A percentile compares a stretch with the other conserved stretches of the same genome.
Conservation (phyloP, 805 yeast genomes). For the Blastobotrys terrestris region DNA sequence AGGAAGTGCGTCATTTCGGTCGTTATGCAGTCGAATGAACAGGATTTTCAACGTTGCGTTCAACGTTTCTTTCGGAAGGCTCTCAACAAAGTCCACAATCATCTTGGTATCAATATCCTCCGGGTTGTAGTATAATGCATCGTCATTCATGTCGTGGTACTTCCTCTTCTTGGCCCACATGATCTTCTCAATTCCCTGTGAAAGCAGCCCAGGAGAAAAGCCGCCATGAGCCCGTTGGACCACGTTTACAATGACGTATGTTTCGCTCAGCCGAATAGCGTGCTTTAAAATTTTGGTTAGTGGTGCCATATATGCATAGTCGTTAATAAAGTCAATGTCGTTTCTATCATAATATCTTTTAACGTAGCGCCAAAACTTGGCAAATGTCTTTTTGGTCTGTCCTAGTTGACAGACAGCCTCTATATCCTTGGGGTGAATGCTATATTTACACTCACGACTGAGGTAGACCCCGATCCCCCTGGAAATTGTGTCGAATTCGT, state of each 20-base stretch:
- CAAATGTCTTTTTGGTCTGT: neutral
- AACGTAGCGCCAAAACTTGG: neutral
- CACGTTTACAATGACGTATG: constrained; percentile 10
- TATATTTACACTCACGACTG: neutral
- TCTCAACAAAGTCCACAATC: constrained; percentile 8
- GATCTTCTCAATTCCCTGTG: constrained; percentile 22
- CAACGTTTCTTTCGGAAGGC: constrained; percentile 4
- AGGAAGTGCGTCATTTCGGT: constrained; percentile 12
- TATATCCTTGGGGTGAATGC: neutral
- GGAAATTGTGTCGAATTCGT: neutral
- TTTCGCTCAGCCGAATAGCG: constrained; percentile 3
- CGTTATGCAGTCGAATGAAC: neutral
- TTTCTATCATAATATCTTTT: constrained; percentile 1
- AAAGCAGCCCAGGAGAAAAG: constrained; percentile 9
- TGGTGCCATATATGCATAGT: neutral
- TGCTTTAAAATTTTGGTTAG: neutral
- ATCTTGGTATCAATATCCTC: constrained; percentile 13
- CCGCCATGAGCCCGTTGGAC: constrained; percentile 11
- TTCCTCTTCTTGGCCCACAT: constrained; percentile 22
- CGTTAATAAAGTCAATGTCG: neutral
- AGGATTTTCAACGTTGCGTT: constrained; percentile 5
- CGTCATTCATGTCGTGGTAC: constrained; percentile 3
- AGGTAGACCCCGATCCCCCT: neutral
- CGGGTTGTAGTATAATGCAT: constrained; percentile 6
- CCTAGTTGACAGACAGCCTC: neutral